phyloP scores from a whole-genome alignment of 257 asterid species.

The Jasminum sambac region DNA sequence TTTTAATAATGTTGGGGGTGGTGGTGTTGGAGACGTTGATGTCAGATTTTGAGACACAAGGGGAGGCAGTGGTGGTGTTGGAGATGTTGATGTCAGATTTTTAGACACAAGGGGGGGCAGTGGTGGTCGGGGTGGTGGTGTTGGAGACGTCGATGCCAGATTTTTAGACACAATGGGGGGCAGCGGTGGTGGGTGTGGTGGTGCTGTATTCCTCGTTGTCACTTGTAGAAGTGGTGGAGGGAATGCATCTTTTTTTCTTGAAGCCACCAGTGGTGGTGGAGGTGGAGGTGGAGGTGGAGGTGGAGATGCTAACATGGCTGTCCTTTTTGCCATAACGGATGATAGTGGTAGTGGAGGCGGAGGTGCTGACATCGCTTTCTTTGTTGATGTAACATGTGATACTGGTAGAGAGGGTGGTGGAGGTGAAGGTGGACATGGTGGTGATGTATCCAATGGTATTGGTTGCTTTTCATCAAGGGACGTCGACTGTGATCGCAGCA shows the following conservation, averaged over 20 bases:
- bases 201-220: slow-evolving; percentile 6
- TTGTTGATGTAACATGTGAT: background rate
- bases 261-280: slow-evolving; percentile 11
- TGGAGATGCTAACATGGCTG: background rate
- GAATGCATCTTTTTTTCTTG: background rate
- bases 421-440: slow-evolving; percentile 23
- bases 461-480: slow-evolving; percentile 6
- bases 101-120: slow-evolving; percentile 25
- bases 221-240: slow-evolving; percentile 32
- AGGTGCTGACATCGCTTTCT: slow-evolving; percentile 3
- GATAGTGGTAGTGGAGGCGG: slow-evolving; percentile 40
- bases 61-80: slow-evolving; percentile 25
- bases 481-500: background rate
- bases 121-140: slow-evolving; percentile 36
- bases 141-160: slow-evolving; percentile 17
- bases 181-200: slow-evolving; percentile 37
- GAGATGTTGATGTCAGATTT: slow-evolving; percentile 17
- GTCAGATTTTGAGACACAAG: slow-evolving; percentile 7
- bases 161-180: slow-evolving; percentile 20
- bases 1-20: slow-evolving; percentile 22
- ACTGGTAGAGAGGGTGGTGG: slow-evolving; percentile 36
- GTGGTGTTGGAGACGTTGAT: slow-evolving; percentile 21
- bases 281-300: slow-evolving; percentile 31
- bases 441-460: slow-evolving; percentile 14
- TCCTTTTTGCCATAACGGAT: slow-evolving; percentile 10